Evolutionary conservation across 495 filamentous ascomycete genomes (phyloP).

Genomic region (Xylaria nigripes): DNA sequence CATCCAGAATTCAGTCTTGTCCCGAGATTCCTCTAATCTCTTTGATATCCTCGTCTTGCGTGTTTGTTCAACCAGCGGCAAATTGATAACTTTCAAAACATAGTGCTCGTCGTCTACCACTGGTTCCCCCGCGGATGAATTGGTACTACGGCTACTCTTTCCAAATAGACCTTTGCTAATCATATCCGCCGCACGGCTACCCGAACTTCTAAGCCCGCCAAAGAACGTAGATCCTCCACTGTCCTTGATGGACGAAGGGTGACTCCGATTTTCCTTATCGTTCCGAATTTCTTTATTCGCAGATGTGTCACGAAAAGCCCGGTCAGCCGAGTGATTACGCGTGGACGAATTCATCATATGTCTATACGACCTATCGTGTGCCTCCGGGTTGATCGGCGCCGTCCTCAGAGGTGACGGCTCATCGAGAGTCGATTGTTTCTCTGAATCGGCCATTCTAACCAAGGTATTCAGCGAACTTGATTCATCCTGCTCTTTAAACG

Average conservation of each 20-base stretch:
- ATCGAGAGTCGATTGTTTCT: slow-evolving; percentile 23
- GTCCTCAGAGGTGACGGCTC: slow-evolving; percentile 38
- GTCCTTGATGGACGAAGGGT: slow-evolving; percentile 52
- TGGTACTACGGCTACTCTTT: slow-evolving; percentile 63
- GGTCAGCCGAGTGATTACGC: slow-evolving; percentile 58
- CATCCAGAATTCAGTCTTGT: slow-evolving; percentile 98
- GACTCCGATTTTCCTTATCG: slow-evolving; percentile 39
- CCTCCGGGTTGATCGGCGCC: slow-evolving; percentile 47
- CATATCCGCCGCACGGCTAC: slow-evolving; percentile 66
- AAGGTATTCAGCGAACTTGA: slow-evolving; percentile 30
- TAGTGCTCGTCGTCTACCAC: slow-evolving; percentile 67
- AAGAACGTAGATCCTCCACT: slow-evolving; percentile 57
- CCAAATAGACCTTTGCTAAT: slow-evolving; percentile 72
- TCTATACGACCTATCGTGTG: slow-evolving; percentile 53
- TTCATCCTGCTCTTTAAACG: slow-evolving; percentile 50
- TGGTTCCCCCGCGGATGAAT: slow-evolving; percentile 56
- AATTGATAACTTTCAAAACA: slow-evolving; percentile 66
- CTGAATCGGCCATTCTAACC: slow-evolving; percentile 31
- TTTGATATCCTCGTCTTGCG: slow-evolving; percentile 80
- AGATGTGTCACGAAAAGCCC: slow-evolving; percentile 33
- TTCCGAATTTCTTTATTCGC: slow-evolving; percentile 29
- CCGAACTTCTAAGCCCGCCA: slow-evolving; percentile 61
- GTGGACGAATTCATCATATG: slow-evolving; percentile 54
- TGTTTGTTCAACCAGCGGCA: slow-evolving; percentile 75
- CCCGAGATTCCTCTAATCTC: slow-evolving; percentile 68